A percentile compares a stretch with the other conserved stretches of the same genome.
These are phyloP conservation scores for Peribolospora kevripleyi DNA, from an alignment of 768 basidiomycete species.

Conservation along the genomic window DNA sequence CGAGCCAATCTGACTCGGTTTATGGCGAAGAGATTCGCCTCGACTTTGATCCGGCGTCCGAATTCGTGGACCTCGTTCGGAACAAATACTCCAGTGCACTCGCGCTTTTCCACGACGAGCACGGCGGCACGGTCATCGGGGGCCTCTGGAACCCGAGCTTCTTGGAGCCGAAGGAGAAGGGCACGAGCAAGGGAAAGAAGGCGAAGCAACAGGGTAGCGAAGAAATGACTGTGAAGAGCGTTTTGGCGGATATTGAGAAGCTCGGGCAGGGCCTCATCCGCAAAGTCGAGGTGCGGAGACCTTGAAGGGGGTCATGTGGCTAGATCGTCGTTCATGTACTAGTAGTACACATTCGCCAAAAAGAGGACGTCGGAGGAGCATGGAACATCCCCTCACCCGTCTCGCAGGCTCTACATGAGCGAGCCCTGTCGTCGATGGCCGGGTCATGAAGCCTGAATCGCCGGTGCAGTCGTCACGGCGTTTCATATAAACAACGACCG, in stretches of 20 bases:
- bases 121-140: slow-evolving; percentile 56
- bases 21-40: slow-evolving; percentile 23
- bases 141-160: slow-evolving; percentile 54
- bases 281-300: slow-evolving; percentile 8
- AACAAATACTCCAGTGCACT: slow-evolving; percentile 24
- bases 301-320: no score
- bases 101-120: slow-evolving; percentile 58
- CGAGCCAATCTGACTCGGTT: slow-evolving; percentile 8
- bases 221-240: slow-evolving; percentile 35
- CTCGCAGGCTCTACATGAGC: no score
- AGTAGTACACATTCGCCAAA: no score
- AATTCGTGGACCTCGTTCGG: slow-evolving; percentile 26
- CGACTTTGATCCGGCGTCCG: slow-evolving; percentile 54
- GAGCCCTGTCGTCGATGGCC: no score
- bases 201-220: slow-evolving; percentile 37
- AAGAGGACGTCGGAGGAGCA: no score
- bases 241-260: slow-evolving; percentile 52
- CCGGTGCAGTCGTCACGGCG: no score
- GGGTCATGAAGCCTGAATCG: no score
- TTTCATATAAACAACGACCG: no score
- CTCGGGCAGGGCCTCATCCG: slow-evolving; percentile 45
- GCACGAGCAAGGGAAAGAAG: slow-evolving; percentile 13
- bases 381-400: no score
- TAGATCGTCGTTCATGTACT: no score
- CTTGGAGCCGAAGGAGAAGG: slow-evolving; percentile 10